A percentile compares a stretch with the other conserved stretches of the same genome.
phyloP scores from a whole-genome alignment of 179 eudicot species.

The Gypsophila paniculata region DNA sequence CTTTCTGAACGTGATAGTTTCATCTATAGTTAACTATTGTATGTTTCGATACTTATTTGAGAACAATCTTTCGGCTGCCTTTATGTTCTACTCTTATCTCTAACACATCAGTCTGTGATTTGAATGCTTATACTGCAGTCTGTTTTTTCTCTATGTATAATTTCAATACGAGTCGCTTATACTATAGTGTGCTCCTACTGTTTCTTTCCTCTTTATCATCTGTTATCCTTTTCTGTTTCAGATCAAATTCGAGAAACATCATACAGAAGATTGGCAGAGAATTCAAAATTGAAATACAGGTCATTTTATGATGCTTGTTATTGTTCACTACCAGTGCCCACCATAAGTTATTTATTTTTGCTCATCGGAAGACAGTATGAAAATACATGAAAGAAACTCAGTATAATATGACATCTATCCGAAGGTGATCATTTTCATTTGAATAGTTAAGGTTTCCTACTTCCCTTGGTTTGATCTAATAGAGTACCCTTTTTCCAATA shows the following conservation, averaged over 20 bases:
- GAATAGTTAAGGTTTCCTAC: neutral
- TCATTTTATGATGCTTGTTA: constrained; percentile 15
- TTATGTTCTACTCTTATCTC: neutral
- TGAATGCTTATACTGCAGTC: neutral
- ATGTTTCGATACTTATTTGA: neutral
- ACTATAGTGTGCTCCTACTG: neutral
- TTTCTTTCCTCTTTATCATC: neutral
- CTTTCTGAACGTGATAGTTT: constrained; percentile 4
- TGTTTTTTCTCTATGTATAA: neutral
- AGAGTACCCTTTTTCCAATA: neutral
- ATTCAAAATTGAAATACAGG: constrained; percentile 71
- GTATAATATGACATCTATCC: neutral
- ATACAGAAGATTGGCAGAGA: constrained; percentile 47
- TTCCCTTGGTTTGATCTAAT: neutral
- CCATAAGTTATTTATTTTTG: neutral
- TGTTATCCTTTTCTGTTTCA: constrained; percentile 34
- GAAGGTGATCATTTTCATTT: neutral
- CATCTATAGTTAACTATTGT: neutral
- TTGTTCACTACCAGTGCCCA: neutral
- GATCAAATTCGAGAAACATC: constrained; percentile 62
- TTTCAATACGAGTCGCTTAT: neutral
- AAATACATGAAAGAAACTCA: neutral
- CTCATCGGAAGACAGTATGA: neutral
- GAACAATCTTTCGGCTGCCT: neutral
- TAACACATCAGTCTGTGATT: neutral